Percentiles rank a stretch among this genome's conserved stretches.
Conservation (phyloP, 1,284 basidiomycete species). For the Earliella scabrosa region DNA sequence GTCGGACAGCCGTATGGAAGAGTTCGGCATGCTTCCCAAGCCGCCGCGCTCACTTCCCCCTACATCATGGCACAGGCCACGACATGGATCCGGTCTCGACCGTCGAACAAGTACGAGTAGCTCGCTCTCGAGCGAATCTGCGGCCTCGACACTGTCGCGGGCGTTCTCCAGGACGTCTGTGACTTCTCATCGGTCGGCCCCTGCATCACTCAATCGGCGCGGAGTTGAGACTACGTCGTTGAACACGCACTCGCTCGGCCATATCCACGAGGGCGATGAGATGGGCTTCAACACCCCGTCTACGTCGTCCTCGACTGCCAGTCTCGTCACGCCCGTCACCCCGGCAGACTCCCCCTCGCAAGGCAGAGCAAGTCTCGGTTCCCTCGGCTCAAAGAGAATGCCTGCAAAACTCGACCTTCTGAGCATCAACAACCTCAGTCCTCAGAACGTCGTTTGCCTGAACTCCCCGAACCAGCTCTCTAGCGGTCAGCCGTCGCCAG, state of each 20-base stretch:
- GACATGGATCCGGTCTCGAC: conserved; percentile 7
- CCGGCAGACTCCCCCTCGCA: conserved; percentile 13
- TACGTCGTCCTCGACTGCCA: conserved; percentile 20
- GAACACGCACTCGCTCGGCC: conserved; percentile 10
- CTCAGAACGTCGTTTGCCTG: conserved; percentile 3
- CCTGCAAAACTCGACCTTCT: conserved; percentile 11
- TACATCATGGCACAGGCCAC: conserved; percentile 29
- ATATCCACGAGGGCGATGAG: conserved; percentile 25
- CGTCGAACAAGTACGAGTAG: conserved; percentile 28
- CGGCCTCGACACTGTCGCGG: conserved; percentile 12
- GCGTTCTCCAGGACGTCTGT: conserved; percentile 23
- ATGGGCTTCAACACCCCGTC: conserved; percentile 19
- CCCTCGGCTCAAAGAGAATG: conserved; percentile 10
- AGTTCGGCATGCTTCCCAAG: conserved; percentile 20
- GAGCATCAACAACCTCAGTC: not conserved
- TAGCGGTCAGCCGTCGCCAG: not conserved
- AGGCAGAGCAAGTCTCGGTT: conserved; percentile 1
- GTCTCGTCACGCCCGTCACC: conserved; percentile 16
- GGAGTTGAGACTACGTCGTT: conserved; percentile 6
- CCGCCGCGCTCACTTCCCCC: conserved; percentile 28
- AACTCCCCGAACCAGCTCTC: conserved; percentile 6
- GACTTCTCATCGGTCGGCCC: conserved; percentile 23
- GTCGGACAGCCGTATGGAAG: conserved; percentile 22
- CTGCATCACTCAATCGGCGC: conserved; percentile 10
- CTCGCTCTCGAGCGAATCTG: conserved; percentile 24